Evolutionary conservation across 352 stramenopile species (phyloP), one percentile per base, ranked within the genome.

Genomic region (Phytophthora pseudosyringae): DNA sequence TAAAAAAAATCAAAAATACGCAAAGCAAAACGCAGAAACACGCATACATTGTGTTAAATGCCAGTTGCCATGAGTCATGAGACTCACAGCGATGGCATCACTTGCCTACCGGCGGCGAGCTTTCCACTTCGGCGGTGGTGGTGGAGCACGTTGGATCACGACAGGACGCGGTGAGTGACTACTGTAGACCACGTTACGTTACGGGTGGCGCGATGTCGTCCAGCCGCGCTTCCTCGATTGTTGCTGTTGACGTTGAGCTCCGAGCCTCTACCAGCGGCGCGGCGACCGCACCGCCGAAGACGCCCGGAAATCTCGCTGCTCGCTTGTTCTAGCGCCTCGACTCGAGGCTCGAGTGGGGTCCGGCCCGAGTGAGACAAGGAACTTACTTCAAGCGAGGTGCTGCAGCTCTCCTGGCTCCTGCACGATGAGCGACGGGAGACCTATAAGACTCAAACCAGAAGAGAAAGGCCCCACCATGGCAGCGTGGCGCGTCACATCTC

Each of bases 291-390:
- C 18, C 38, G 25, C 26, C 50, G n/a, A 38, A 35, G 31, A 38
- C 4, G n/a, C 33, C 16, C 13, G 32, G 16, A 31, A 39, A 45
- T 63, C 28, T 63, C 51, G 52, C 52, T 45, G 51, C 33, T 47
- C 49, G 48, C 39, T 49, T 8, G 9, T 7, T 43, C 40, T 40
- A 47, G 38, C 21, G 6, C 38, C 31, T 51, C 35, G 49, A 59
- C 12, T 51, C 59, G 32, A 47, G 11, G 32, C 48, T 67, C 40
- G 49, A 38, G 28, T n/a, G 6, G n/a, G 25, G 49, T 44, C 41
- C n/a, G 59, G 59, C 51, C 56, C 26, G 59, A 56, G 59, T 67
- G 59, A 52, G 60, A 58, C 60, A 68, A 68, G 60, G 60, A 68
- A 64, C 35, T 63, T 68, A 64, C 35, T 63, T 68, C 43, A 68